phyloP scores from a whole-genome alignment of 306 rosid genomes.

The Neltuma alba region DNA sequence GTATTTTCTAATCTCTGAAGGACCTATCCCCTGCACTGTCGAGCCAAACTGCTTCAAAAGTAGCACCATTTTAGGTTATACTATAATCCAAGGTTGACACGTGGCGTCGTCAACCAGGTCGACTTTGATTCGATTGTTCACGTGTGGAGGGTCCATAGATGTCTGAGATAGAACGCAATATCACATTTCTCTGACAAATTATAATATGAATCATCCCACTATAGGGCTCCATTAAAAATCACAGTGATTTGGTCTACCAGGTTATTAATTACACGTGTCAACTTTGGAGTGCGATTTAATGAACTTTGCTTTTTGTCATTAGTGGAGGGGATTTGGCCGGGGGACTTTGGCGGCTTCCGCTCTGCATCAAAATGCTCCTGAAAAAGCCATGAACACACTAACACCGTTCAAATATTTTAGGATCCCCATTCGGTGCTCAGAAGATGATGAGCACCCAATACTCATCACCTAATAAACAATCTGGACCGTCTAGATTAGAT shows the following conservation, averaged over 20 bases:
- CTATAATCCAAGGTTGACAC: slow-evolving; percentile 46
- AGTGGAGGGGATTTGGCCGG: slow-evolving; percentile 42
- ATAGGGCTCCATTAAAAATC: neutral
- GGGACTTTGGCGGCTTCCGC: slow-evolving; percentile 36
- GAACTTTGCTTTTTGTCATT: neutral
- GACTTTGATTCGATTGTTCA: slow-evolving; percentile 44
- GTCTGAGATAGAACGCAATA: slow-evolving; percentile 74
- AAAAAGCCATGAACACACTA: neutral
- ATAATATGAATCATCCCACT: slow-evolving; percentile 27
- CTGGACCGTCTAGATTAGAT: no score
- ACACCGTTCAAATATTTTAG: neutral
- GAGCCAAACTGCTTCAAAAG: slow-evolving; percentile 29
- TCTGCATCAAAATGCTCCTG: neutral
- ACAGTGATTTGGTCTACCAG: neutral
- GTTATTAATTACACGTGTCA: slow-evolving; percentile 38
- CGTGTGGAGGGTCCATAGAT: slow-evolving; percentile 72
- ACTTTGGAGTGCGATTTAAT: slow-evolving; percentile 10
- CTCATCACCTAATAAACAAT: no score
- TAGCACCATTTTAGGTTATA: neutral
- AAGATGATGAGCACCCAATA: no score
- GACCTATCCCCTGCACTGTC: slow-evolving; percentile 10
- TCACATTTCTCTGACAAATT: neutral
- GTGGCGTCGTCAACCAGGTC: slow-evolving; percentile 27
- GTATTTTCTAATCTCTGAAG: slow-evolving; percentile 26
- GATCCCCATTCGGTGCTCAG: no score